These are phyloP conservation scores for Pichia insulana DNA, from an alignment of 805 yeast genomes.

Conservation along the genomic window DNA sequence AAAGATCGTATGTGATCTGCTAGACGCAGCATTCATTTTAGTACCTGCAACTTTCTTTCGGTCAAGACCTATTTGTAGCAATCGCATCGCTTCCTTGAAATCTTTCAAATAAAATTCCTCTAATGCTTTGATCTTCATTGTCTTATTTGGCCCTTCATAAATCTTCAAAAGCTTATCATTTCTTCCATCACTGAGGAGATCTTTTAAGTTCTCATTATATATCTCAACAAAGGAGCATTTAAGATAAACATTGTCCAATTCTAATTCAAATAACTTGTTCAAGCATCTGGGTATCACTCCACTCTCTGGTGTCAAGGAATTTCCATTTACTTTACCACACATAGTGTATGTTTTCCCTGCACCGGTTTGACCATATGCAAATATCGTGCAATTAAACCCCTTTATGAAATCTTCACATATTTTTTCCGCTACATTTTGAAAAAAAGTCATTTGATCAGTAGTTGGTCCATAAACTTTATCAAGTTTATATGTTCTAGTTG, in stretches of 20 bases:
- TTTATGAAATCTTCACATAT: conserved; percentile 39
- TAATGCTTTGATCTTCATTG: conserved; percentile 52
- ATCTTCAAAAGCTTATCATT: conserved; percentile 28
- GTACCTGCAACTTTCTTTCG: conserved; percentile 64
- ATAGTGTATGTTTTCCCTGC: conserved; percentile 55
- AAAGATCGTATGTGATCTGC: conserved; percentile 73
- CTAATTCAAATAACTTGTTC: conserved; percentile 31
- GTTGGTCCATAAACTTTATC: conserved; percentile 49
- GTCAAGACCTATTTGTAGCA: conserved; percentile 48
- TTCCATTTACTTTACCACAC: conserved; percentile 38
- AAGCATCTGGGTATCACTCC: conserved; percentile 48
- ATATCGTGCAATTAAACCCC: conserved; percentile 47
- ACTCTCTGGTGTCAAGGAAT: conserved; percentile 24
- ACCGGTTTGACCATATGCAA: conserved; percentile 57
- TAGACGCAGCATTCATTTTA: conserved; percentile 62
- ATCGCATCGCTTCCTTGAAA: conserved; percentile 47
- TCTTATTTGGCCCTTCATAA: conserved; percentile 23
- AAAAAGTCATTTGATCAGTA: conserved; percentile 40
- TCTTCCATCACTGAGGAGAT: conserved; percentile 34
- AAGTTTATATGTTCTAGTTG: conserved; percentile 34
- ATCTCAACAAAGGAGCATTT: conserved; percentile 48
- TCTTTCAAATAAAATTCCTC: conserved; percentile 50
- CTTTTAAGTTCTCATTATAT: conserved; percentile 36
- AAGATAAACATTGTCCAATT: conserved; percentile 31
- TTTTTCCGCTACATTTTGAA: conserved; percentile 38